These are phyloP conservation scores for Tetraselmis chui DNA, from an alignment of 139 green algal genomes.

Conservation along the genomic window DNA sequence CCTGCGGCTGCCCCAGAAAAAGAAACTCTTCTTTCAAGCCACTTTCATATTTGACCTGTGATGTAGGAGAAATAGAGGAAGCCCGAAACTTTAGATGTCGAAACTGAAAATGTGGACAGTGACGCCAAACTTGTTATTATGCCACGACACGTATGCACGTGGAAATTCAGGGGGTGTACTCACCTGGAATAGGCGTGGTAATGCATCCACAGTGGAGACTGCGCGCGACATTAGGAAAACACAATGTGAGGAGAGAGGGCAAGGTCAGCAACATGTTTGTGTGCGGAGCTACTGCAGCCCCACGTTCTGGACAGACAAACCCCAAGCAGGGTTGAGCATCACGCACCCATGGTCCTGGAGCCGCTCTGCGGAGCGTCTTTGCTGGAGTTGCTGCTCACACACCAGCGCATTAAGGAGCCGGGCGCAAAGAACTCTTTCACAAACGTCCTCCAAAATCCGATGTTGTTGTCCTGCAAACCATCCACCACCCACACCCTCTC, in stretches of 20 bases:
- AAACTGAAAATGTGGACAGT: no score
- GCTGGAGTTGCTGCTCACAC: conserved; percentile 21
- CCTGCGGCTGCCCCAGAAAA: conserved; percentile 28
- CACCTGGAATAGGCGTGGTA: conserved; percentile 30
- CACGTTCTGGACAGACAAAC: no score
- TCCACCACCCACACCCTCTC: no score
- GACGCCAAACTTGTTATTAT: no score
- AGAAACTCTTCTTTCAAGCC: conserved; percentile 37
- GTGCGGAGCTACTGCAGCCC: no score
- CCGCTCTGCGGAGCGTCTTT: background rate
- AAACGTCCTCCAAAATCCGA: conserved; percentile 41
- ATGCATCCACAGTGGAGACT: conserved; percentile 36
- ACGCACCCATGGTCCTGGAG: background rate
- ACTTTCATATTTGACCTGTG: conserved; percentile 44
- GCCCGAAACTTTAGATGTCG: no score
- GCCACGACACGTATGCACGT: no score
- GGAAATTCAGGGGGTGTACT: background rate
- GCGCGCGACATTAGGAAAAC: background rate
- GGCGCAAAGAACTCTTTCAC: conserved; percentile 35
- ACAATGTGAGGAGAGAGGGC: no score
- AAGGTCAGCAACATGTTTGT: no score
- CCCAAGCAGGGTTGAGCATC: no score
- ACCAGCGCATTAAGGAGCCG: conserved; percentile 31
- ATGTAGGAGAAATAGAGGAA: no score
- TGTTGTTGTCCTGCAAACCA: conserved; percentile 33